These are phyloP conservation scores for Sanghuangporus sanghuang DNA, from an alignment of 1,284 basidiomycete species.

Conservation along the genomic window DNA sequence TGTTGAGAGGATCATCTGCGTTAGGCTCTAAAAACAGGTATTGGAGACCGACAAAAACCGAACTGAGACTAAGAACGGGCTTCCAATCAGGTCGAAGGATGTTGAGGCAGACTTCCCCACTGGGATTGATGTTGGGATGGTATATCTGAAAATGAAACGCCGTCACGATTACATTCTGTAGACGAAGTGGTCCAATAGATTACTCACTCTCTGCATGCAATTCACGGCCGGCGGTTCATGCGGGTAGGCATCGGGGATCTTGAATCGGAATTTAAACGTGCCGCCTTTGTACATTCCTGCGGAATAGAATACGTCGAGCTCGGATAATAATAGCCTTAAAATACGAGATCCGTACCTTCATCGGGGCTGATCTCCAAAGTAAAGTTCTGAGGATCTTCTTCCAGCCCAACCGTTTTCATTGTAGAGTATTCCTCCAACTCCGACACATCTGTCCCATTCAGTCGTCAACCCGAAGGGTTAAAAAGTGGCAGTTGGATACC, in stretches of 20 bases:
- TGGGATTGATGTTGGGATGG: constrained; percentile 97
- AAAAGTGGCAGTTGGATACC: constrained; percentile 42
- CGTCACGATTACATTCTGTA: neutral
- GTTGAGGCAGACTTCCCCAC: constrained; percentile 96
- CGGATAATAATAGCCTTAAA: neutral
- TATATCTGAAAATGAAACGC: constrained; percentile 84
- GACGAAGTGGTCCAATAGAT: neutral
- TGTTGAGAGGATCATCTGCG: constrained; percentile 97
- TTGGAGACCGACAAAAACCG: constrained; percentile 96
- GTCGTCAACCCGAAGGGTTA: neutral
- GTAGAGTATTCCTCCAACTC: constrained; percentile 95
- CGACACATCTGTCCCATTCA: constrained; percentile 69
- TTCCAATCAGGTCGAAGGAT: constrained; percentile 99
- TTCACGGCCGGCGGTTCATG: constrained; percentile 99
- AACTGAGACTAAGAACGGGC: constrained; percentile 94
- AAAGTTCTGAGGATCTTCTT: constrained; percentile 92
- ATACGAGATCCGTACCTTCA: constrained; percentile 59
- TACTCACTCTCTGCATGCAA: constrained; percentile 84
- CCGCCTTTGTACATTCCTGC: constrained; percentile 98
- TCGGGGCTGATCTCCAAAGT: constrained; percentile 93
- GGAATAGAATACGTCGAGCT: constrained; percentile 4
- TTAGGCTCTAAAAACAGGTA: constrained; percentile 99
- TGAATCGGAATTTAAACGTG: constrained; percentile 89
- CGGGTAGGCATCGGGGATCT: constrained; percentile 97
- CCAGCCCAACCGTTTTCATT: constrained; percentile 92